Base-by-base conservation (phyloP, 75 land plant genomes). In the Picea sitchensis region DNA sequence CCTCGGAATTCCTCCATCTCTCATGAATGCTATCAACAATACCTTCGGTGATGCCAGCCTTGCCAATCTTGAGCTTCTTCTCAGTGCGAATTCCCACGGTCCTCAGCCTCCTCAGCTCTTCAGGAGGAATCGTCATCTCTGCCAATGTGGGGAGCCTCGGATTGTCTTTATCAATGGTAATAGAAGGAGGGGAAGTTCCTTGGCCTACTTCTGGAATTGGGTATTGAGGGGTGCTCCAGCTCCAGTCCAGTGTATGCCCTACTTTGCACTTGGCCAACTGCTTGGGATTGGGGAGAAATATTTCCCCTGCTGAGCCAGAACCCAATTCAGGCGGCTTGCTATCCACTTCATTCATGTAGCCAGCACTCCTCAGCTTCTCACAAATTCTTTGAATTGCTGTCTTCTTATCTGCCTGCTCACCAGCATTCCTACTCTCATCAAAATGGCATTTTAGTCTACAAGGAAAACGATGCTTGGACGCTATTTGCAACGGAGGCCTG, bases 11-110 rank as follows among this genome's bases (percentile, higher is more conserved):
- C 72, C 88, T 80, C 95, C 93, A 92, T 75, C 92, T 69, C 85
- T 94, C 89, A 64, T 94, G 93, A 60, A 94, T 92, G 73, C 89
- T 86, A 64, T 92, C 87, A 64, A 92, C 90, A 76, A 94, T 83
- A 38, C 89, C 95, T 51, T 90, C 87, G 6, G 93, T 89, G 12
- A 94, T 81, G 30, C 95, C 97, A 2, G 91, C 91, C 82, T 85
- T 92, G 72, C 93, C 94, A 3, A 94, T 77, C 82, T 92, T 94
- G 59, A 94, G 31, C 81, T 82, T 78, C 84, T 84, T 84, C 61
- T 76, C 74, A 63, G 84, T 12, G 60, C 62, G 60, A 41, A 91
- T 84, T 79, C 89, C 92, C 5, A 67, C 26, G 1, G 62, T 71
- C 60, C 69, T 82, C 82, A 94, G 71, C 84, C 95, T 84, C 84